Evolutionary conservation across 345 rosid species (phyloP), one percentile per base, ranked within the genome.

Genomic region (Eucalyptus pumila): DNA sequence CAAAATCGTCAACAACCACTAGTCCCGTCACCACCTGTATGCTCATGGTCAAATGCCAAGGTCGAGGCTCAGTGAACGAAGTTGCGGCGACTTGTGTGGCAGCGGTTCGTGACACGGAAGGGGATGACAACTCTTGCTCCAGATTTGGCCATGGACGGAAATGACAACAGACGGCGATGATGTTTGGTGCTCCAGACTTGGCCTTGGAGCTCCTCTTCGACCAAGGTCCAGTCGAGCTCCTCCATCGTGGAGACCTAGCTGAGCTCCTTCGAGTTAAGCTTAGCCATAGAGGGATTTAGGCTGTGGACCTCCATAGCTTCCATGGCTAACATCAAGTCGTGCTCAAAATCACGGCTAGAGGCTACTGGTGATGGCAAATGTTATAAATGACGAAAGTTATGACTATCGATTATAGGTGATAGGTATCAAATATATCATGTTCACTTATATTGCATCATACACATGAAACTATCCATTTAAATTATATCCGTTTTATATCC

Each of bases 301-400:
- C 11, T 11, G 8, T 52, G 26, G 58, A 54, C 11, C 58, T 54
- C 26, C 11, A 44, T 44, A 9, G 45, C 45, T 44, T 52, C 56
- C 56, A 8, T 54, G 4, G 4, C 4, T 27, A 4, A 58, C 30
- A 6, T 60, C 15, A 6, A 56, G 69, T 62, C 2, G 3, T 13
- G 69, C 34, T 62, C 17, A 6, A 12, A 30, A 62, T 2, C 17
- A 30, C 0, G 69, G 3, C 3, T 3, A 60, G 12, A 4, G 0
- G 0, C 0, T 56, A 56, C 2, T 0, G 1, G 1, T 24, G 19
- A 2, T 50, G 12, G 1, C 1, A 54, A 21, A 54, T 8, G 3
- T 54, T 54, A 37, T 37, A 37, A 37, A 37, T 37, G 40, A 37
- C 40, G 4, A 37, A 37, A 4, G 40, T 37, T 37, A 37, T 37